These are phyloP conservation scores for Canavalia ensiformis DNA, from an alignment of 306 rosid genomes.

Conservation along the genomic window DNA sequence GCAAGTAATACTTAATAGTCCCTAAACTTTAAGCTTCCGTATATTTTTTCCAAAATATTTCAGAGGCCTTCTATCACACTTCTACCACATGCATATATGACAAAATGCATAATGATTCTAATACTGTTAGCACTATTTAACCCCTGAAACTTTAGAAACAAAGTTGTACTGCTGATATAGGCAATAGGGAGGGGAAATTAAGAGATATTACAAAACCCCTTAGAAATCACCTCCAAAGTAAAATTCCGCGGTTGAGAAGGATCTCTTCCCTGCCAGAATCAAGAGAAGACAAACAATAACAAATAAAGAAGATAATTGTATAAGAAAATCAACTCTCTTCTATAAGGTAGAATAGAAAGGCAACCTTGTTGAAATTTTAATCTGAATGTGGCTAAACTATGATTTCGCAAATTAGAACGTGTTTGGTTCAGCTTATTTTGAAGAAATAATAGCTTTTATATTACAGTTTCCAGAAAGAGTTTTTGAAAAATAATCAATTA, in stretches of 20 bases:
- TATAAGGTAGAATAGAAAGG: background rate
- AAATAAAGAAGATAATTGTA: too few relatives aligned
- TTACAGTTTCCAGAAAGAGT: too few relatives aligned
- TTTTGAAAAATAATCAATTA: too few relatives aligned
- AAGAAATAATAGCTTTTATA: too few relatives aligned
- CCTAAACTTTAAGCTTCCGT: background rate
- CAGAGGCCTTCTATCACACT: constrained; percentile 7
- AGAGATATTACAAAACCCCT: background rate
- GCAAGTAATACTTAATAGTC: background rate
- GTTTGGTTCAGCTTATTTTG: too few relatives aligned
- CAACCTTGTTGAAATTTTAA: background rate
- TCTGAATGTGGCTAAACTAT: background rate
- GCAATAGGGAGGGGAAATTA: constrained; percentile 6
- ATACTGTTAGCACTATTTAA: background rate
- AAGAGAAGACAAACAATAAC: background rate
- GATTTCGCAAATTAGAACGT: background rate
- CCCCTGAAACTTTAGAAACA: background rate
- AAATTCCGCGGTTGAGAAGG: constrained; percentile 84
- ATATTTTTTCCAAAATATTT: background rate
- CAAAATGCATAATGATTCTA: background rate
- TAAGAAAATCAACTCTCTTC: background rate
- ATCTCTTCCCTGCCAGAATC: constrained; percentile 70
- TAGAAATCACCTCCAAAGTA: constrained; percentile 62
- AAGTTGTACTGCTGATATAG: background rate
- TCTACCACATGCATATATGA: background rate